Evolutionary conservation across 2,329 filamentous ascomycete genomes (phyloP), one percentile per base, ranked within the genome.

Genomic region (Kalmusia sp.): DNA sequence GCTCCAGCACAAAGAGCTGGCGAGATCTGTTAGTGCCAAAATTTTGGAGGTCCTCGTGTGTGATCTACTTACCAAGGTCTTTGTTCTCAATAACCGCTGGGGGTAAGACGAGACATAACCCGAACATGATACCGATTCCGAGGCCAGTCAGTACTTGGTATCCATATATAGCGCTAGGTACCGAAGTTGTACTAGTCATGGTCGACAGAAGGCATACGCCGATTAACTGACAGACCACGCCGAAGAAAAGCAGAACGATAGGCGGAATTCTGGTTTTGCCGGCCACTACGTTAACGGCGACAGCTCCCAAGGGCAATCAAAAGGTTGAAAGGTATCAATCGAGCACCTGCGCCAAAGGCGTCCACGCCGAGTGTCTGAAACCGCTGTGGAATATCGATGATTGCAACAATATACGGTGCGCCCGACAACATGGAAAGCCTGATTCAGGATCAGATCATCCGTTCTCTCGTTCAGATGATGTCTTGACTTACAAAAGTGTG

Each of bases 261-360:
- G 28, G 24, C 2, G 38, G 30, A 6, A 54, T 30, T 17, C 38
- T 19, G n/a, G 46, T 34, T 9, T 24, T 38, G 8, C 6, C 30
- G 9, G 33, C 46, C 9, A 50, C n/a, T 15, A 54, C 14, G 38
- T 50, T 54, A 27, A 54, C 41, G 11, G 43, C 14, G 19, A 50
- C 46, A 3, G 19, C n/a, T 3, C 11, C 33, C n/a, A 8, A 46
- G 22, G 3, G 51, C 47, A 21, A 54, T 50, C 7, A 54, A 17
- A 25, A 54, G 19, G 15, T 54, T 54, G 47, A 54, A 54, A 4
- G 51, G 50, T 4, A 54, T 41, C n/a, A 54, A 27, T 12, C 51
- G 51, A n/a, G 45, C 28, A 3, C 28, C 51, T 7, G 51, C 31
- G 4, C 27, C 28, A 1, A 45, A 24, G 15, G 51, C 7, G 14